A percentile compares a stretch with the other conserved stretches of the same genome.
These are phyloP conservation scores for Aspergillus carbonarius DNA, from an alignment of 2,329 filamentous ascomycete species.

Conservation along the genomic window DNA sequence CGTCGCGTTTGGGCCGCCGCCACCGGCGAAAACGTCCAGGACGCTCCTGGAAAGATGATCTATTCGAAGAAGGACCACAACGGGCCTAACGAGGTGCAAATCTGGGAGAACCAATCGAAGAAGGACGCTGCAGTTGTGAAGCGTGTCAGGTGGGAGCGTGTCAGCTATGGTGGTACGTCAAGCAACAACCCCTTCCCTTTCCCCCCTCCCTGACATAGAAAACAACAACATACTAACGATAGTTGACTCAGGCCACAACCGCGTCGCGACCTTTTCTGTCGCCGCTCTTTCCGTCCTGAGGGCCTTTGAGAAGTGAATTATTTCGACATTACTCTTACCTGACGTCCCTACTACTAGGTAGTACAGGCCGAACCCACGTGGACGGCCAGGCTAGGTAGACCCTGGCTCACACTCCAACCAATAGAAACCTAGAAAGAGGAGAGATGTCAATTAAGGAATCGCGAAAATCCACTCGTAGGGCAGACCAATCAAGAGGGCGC, in stretches of 20 bases:
- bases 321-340: too few species aligned
- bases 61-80: constrained; percentile 29
- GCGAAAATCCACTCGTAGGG: neutral
- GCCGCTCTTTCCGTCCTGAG: constrained; percentile 40
- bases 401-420: neutral
- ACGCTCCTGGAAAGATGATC: constrained; percentile 29
- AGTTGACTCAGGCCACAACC: constrained; percentile 39
- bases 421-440: neutral
- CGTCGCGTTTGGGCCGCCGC: constrained; percentile 41
- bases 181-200: neutral
- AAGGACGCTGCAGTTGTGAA: constrained; percentile 29
- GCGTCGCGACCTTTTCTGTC: constrained; percentile 40
- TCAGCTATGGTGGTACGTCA: constrained; percentile 44
- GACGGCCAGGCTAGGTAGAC: too few species aligned
- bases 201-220: too few species aligned
- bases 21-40: constrained; percentile 28
- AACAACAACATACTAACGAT: neutral
- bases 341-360: neutral
- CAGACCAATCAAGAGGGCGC: neutral
- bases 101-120: constrained; percentile 37
- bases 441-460: neutral
- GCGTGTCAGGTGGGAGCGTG: constrained; percentile 45
- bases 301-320: constrained; percentile 34
- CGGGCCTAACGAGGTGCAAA: constrained; percentile 34
- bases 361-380: neutral